Conservation (phyloP, 139 green algal species). For the Nannochloris sp. region DNA sequence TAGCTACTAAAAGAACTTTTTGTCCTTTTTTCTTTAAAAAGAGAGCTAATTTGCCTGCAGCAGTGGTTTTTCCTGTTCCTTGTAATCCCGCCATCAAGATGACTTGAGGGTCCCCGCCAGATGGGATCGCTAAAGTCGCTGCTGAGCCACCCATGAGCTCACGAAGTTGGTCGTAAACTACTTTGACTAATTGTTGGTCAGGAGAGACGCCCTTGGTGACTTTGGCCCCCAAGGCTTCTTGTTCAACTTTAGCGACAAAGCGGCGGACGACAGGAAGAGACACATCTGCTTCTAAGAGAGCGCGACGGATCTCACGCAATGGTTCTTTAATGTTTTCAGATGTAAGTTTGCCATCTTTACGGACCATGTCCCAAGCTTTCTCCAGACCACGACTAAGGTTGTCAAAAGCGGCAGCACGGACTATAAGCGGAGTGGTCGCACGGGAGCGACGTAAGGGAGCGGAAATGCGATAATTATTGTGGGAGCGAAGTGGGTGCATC, state of each 20-base stretch:
- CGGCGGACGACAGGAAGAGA: constrained; percentile 86
- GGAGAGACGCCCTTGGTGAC: constrained; percentile 84
- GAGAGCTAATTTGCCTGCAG: constrained; percentile 88
- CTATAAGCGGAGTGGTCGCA: neutral
- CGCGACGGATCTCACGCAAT: constrained; percentile 83
- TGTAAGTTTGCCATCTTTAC: constrained; percentile 74
- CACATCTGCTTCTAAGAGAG: constrained; percentile 95
- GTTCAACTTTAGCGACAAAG: constrained; percentile 86
- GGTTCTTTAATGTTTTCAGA: constrained; percentile 93
- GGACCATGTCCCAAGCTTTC: constrained; percentile 73
- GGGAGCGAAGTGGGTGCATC: no score
- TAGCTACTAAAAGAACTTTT: constrained; percentile 80
- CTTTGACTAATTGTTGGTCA: constrained; percentile 91
- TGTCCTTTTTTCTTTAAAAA: constrained; percentile 74
- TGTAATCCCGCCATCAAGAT: constrained; percentile 87
- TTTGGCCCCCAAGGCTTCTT: constrained; percentile 67
- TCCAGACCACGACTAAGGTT: constrained; percentile 64
- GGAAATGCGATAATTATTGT: no score
- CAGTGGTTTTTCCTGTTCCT: constrained; percentile 96
- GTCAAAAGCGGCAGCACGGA: constrained; percentile 77
- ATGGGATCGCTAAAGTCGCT: constrained; percentile 45
- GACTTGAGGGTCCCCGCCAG: constrained; percentile 39
- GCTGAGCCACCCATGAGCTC: constrained; percentile 81
- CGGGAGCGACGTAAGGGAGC: no score
- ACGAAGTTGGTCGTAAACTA: constrained; percentile 85